Evolutionary conservation across 805 yeast species (phyloP), one percentile per base, ranked within the genome.

Genomic region (Wickerhamomyces bisporus): DNA sequence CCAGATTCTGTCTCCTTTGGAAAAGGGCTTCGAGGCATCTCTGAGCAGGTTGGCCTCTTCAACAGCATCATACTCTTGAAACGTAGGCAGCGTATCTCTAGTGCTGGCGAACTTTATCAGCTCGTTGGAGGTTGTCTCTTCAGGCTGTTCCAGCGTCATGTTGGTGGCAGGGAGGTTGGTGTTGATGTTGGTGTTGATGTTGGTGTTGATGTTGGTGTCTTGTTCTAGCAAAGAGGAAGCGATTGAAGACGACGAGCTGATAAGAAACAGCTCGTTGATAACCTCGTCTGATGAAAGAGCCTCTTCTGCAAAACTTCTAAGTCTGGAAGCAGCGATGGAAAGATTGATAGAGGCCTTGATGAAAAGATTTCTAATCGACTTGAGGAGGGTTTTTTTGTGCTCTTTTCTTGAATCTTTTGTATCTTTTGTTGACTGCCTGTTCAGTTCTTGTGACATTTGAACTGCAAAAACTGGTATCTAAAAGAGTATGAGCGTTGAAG

Each of bases 1-100:
- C 96, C 96, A 89, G 31, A 84, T 67, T 11, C 61, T 62, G 29
- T 72, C 71, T 8, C 87, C 93, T 4, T 69, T 62, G 30, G 52
- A 54, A 52, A 76, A 75, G 10, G 72, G 70, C 32, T 57, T 64
- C 16, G 25, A 39, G 3, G 11, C 25, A 4, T 15, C 10, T n/a
- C 49, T 37, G 6, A 50, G 40, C 3, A 20, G 18, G 14, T 41
- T 25, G 2, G 50, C 53, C 27, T 64, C 68, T 3, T 39, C 41
- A 3, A 50, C 62, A 1, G 59, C 44, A 40, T 66, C 61, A 38
- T 52, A 66, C 19, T 50, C 61, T 12, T 44, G 53, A 34, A 47
- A 61, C 3, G 50, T 55, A 42, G 38, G 41, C 16, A 33, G 41
- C 3, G 45, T 41, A 31, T 30, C 32, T 6, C 25, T 19, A 11